These are phyloP conservation scores for Ormosia emarginata DNA, from an alignment of 306 rosid genomes.

Conservation along the genomic window DNA sequence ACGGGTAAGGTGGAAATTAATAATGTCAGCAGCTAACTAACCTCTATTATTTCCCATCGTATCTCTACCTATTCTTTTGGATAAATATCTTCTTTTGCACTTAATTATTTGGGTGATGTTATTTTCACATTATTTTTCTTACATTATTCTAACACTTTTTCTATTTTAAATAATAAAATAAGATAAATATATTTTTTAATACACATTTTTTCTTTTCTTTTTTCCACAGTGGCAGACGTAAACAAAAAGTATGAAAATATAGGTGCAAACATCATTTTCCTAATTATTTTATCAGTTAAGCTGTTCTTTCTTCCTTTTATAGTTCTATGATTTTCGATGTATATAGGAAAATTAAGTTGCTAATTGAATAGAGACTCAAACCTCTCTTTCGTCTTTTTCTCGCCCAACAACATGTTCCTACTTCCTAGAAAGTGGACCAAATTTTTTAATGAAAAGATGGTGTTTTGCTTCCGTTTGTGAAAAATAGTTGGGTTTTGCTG, in stretches of 20 bases:
- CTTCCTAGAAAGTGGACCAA: neutral
- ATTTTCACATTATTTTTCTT: no score
- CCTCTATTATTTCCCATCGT: constrained; percentile 1
- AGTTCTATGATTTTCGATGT: neutral
- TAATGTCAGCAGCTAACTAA: constrained; percentile 22
- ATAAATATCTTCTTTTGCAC: neutral
- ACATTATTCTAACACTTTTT: no score
- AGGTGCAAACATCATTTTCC: no score
- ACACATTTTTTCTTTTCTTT: no score
- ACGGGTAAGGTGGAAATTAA: neutral
- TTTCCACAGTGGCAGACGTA: no score
- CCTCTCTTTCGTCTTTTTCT: neutral
- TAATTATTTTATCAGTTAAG: no score
- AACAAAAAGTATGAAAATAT: no score
- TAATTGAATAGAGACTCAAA: neutral
- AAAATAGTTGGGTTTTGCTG: neutral
- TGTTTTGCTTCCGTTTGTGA: neutral
- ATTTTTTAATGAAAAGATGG: neutral
- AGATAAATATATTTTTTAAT: no score
- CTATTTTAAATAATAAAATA: no score
- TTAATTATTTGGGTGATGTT: neutral
- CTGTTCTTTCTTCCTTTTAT: neutral
- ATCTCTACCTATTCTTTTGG: neutral
- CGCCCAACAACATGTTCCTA: neutral
- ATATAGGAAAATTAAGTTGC: neutral